Evolutionary conservation across 2,329 filamentous ascomycete species (phyloP), one percentile per base, ranked within the genome.

Genomic region (Plenodomus lindquistii): DNA sequence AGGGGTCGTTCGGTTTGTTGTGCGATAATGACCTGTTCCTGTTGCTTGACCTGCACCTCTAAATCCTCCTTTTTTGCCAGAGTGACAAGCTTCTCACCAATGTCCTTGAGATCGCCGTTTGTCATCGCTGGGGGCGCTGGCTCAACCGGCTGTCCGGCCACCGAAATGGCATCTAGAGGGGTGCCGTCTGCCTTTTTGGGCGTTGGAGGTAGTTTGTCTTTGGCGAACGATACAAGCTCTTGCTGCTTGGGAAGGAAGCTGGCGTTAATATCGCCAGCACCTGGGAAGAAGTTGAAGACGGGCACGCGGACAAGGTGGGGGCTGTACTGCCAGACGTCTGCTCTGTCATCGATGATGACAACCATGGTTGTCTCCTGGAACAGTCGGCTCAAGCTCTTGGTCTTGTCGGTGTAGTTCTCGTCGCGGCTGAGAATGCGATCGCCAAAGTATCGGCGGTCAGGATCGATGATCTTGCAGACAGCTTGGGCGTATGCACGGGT

Each of bases 321-420:
- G 60, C 88, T 87, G 80, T 96, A 97, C 59, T 87, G 85, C 94
- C 94, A 99, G 7, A 99, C 93, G 70, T 99, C 94, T 44, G 91
- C 91, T 59, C 94, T 85, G 73, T 99, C 94, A 69, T 99, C 94
- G 57, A 99, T 99, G 63, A 99, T 97, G 49, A 97, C 92, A 1
- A 97, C 95, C 94, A 99, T 99, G 73, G 96, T 93, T 5, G 93
- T 97, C 73, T 95, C 95, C 4, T 95, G 94, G 71, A 99, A 99
- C 13, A 99, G 75, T 7, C 94, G 85, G 67, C 94, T 89, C 22
- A 99, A 77, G 59, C 86, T 94, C 79, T 99, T 99, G 50, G 88
- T 86, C 2, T 87, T 89, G 71, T 97, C 86, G 70, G 88, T 97
- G 45, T 93, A 93, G 69, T 95, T 99, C 75, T 99, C 94, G 70